A percentile compares a stretch with the other conserved stretches of the same genome.
These are phyloP conservation scores for Xylariaceae sp. DNA, from an alignment of 2,329 filamentous ascomycete genomes.

Conservation along the genomic window DNA sequence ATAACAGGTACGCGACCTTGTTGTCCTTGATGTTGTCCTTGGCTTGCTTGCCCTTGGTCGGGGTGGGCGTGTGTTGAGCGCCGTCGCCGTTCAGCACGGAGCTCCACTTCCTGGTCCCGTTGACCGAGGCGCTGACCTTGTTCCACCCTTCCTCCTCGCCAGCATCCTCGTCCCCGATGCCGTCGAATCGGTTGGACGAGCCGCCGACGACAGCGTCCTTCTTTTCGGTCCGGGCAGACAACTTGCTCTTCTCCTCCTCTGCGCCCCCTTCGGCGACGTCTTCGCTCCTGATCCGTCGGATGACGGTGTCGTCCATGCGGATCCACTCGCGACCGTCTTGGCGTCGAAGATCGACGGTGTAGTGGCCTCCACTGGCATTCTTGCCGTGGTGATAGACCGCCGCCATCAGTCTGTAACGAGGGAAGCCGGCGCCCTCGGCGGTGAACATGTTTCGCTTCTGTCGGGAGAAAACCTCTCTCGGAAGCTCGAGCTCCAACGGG, in stretches of 20 bases:
- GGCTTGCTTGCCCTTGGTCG: slow-evolving; percentile 48
- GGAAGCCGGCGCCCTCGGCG: slow-evolving; percentile 58
- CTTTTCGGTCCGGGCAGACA: slow-evolving; percentile 57
- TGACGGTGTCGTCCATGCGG: slow-evolving; percentile 86
- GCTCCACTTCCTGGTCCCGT: slow-evolving; percentile 70
- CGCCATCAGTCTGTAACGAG: slow-evolving; percentile 77
- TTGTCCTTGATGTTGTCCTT: slow-evolving; percentile 74
- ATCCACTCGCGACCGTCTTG: slow-evolving; percentile 97
- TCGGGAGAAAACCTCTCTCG: slow-evolving; percentile 77
- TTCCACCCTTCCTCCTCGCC: slow-evolving; percentile 73
- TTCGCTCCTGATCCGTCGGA: slow-evolving; percentile 75
- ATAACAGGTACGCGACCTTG: slow-evolving; percentile 93
- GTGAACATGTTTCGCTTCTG: slow-evolving; percentile 60
- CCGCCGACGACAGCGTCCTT: slow-evolving; percentile 34
- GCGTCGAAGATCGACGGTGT: slow-evolving; percentile 92
- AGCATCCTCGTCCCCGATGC: slow-evolving; percentile 57
- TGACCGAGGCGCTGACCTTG: slow-evolving; percentile 58
- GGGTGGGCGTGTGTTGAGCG: slow-evolving; percentile 41
- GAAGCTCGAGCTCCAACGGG: slow-evolving; percentile 88
- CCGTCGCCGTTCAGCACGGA: slow-evolving; percentile 60
- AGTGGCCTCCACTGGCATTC: slow-evolving; percentile 91
- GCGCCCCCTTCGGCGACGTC: slow-evolving; percentile 82
- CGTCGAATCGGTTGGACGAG: slow-evolving; percentile 67
- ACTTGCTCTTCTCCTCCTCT: slow-evolving; percentile 63
- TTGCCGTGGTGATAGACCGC: slow-evolving; percentile 98